Evolutionary conservation across 345 rosid genomes (phyloP).

Genomic region (Eutrema yunnanense): DNA sequence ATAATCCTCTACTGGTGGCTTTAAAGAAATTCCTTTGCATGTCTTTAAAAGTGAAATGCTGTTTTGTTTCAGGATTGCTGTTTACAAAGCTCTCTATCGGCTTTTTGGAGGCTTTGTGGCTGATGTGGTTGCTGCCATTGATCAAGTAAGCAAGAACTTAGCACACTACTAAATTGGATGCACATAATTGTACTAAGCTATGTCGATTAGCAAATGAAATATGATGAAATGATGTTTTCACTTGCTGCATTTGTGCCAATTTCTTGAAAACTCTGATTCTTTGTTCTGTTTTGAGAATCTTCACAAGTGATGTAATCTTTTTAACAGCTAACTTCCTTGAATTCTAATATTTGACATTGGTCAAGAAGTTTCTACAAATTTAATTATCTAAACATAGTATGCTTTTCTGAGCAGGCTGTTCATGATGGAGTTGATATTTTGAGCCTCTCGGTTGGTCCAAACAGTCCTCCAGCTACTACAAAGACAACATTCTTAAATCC

Average conservation of each 20-base stretch:
- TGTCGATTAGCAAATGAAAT: neutral
- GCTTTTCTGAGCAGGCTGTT: slow-evolving; percentile 71
- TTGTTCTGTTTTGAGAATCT: slow-evolving; percentile 11
- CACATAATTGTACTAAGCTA: neutral
- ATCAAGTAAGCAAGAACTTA: slow-evolving; percentile 52
- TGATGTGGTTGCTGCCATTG: slow-evolving; percentile 99
- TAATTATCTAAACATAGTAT: neutral
- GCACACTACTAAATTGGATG: neutral
- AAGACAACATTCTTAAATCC: slow-evolving; percentile 89
- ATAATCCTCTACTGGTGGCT: neutral
- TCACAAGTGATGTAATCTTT: neutral
- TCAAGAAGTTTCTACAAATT: neutral
- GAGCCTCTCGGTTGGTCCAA: slow-evolving; percentile 95
- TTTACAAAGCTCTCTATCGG: slow-evolving; percentile 93
- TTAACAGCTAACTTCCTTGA: neutral
- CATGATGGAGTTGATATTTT: slow-evolving; percentile 96
- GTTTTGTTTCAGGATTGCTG: slow-evolving; percentile 62
- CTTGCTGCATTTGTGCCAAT: neutral
- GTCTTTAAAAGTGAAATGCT: neutral
- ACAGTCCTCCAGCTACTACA: slow-evolving; percentile 86
- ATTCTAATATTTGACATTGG: neutral
- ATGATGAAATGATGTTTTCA: neutral
- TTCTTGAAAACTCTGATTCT: neutral
- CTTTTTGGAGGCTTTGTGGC: slow-evolving; percentile 95
- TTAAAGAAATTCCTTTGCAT: neutral